Conservation (phyloP, 1,284 basidiomycete genomes). For the Cryptococcus sp. region DNA sequence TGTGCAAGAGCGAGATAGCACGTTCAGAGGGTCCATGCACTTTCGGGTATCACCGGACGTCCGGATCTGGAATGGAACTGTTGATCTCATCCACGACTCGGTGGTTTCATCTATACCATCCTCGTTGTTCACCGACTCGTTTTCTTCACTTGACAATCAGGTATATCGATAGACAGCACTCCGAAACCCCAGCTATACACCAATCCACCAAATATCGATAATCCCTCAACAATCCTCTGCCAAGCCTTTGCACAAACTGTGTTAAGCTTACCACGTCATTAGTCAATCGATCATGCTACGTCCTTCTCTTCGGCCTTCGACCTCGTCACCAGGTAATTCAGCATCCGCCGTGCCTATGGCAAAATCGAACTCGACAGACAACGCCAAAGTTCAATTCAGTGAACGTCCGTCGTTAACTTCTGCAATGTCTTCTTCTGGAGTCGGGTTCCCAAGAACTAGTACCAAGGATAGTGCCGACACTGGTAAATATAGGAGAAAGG, state of each 20-base stretch:
- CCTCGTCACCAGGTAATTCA: slow-evolving; percentile 2
- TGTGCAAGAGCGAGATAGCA: too few relatives aligned
- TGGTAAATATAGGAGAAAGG: slow-evolving; percentile 71
- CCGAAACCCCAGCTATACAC: too few relatives aligned
- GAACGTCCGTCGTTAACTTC: slow-evolving; percentile 10
- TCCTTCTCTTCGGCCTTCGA: neutral
- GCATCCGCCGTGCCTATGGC: slow-evolving; percentile 1
- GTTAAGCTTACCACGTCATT: neutral
- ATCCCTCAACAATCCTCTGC: neutral
- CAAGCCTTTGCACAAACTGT: neutral
- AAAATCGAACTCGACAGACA: slow-evolving; percentile 1
- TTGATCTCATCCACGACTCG: too few relatives aligned
- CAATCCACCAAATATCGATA: too few relatives aligned
- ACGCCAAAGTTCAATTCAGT: slow-evolving; percentile 2
- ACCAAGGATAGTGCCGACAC: slow-evolving; percentile 30
- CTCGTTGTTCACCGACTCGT: too few relatives aligned
- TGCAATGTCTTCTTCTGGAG: slow-evolving; percentile 7
- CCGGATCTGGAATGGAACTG: too few relatives aligned
- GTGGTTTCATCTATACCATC: too few relatives aligned
- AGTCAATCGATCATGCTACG: neutral
- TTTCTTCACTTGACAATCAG: too few relatives aligned
- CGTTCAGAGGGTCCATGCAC: too few relatives aligned
- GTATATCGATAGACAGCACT: too few relatives aligned
- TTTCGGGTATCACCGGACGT: too few relatives aligned
- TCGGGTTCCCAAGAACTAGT: slow-evolving; percentile 24